Evolutionary conservation across 495 filamentous ascomycete species (phyloP), one percentile per base, ranked within the genome.

Genomic region (Talaromyces nanjingensis): DNA sequence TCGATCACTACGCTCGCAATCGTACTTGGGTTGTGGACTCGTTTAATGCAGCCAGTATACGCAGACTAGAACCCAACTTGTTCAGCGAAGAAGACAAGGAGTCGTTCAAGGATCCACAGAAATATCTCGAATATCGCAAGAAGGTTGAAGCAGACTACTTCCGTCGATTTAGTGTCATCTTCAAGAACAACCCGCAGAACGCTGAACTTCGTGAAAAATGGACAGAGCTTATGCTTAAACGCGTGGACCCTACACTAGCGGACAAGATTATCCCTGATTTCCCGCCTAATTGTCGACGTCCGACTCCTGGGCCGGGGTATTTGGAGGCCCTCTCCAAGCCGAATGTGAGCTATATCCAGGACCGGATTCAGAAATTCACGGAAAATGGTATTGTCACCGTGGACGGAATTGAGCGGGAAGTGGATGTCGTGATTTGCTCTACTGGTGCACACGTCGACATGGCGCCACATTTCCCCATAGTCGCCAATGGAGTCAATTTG

Each of bases 231-330:
- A 84, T 84, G 80, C 65, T 77, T 57, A 60, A 81, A 37, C 77
- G 83, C 4, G 71, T 74, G 11, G 76, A 78, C 49, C 81, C 84
- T 2, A 81, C 84, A 31, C 74, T 89, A 22, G 68, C 77, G 22
- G 74, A 82, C 8, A 74, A 78, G 34, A 79, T 88, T 54, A 76
- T 86, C 34, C 88, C 89, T 0, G 82, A 87, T 63, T 92, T 88
- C 69, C 79, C 81, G 0, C 86, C 86, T 4, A 82, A 85, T 69
- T 92, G 88, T 67, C 82, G 88, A 55, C 85, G 89, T 14, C 77
- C 90, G 0, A 92, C 89, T 0, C 88, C 88, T 0, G 89, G 88
- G 0, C 86, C 86, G 6, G 87, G 86, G 0, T 92, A 91, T 69
- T 82, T 92, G 18, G 88, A 91, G 66, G 83, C 88, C 14, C 72